Evolutionary conservation across 129 eudicot genomes (phyloP).

Genomic region (Arctium lappa): DNA sequence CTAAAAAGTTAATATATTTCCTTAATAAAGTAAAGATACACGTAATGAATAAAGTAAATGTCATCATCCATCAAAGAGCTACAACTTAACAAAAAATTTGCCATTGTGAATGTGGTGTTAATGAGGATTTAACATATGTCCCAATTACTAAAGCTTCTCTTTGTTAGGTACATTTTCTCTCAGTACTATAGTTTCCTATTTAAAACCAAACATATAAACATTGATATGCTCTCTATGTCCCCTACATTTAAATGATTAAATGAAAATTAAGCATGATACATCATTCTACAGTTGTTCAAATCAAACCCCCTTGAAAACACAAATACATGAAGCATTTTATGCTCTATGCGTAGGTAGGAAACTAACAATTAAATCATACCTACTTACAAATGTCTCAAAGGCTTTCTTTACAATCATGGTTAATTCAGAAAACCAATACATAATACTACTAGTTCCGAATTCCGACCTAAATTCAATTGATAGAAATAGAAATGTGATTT

Average conservation of each 20-base stretch:
- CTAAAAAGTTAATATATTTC: neutral
- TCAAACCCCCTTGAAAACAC: neutral
- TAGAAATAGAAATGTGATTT: neutral
- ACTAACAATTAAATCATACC: neutral
- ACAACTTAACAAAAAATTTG: neutral
- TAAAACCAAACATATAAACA: neutral
- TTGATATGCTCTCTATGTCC: neutral
- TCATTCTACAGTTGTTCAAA: neutral
- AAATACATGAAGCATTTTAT: neutral
- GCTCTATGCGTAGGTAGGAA: neutral
- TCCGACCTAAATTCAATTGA: neutral
- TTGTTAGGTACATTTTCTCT: neutral
- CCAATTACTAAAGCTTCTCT: neutral
- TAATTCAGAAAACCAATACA: neutral
- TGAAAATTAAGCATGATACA: neutral
- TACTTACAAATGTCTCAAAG: neutral
- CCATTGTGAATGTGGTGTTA: neutral
- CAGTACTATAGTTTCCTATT: neutral
- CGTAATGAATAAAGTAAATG: neutral
- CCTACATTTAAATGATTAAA: neutral
- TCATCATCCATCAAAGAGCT: neutral
- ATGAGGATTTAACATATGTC: neutral
- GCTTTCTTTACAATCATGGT: neutral
- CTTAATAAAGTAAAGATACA: neutral
- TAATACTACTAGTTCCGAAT: neutral